Base-by-base conservation (phyloP, 2,329 filamentous ascomycete species). In the Zymoseptoria pseudotritici region DNA sequence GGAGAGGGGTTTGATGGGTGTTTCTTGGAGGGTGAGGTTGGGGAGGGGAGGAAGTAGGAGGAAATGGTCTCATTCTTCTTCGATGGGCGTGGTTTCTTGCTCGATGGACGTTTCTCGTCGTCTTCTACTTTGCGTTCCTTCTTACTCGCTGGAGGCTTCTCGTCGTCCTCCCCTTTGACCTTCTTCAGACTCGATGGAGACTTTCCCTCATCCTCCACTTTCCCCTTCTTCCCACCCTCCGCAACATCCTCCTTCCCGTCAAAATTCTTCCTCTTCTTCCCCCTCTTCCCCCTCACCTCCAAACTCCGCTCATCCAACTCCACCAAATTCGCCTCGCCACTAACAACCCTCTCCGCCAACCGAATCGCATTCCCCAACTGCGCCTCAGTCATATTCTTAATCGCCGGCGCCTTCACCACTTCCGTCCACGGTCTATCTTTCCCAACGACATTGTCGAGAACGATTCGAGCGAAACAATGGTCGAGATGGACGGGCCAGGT, bases 401-500 rank as follows among this genome's bases (percentile, higher is more conserved):
- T 70, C 0, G 78, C 77, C 2, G 78, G 78, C 26, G 69, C 66
- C 57, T 74, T 73, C 36, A 79, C 53, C n/a, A 75, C 72, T 22
- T 72, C 63, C 29, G 69, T 76, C 78, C 78, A 80, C 4, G 76
- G 77, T 19, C 63, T 67, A 51, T 76, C 71, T 22, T 69, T 62
- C 5, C 76, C 73, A 4, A 79, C 64, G 0, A 70, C 70, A 58
- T 74, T 73, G 60, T 80, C 78, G 13, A 80, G 72, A 5, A 79
- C 72, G 50, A 79, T 77, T 9, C 77, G 74, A 3, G 74, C 76
- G 62, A 78, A 79, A 66, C 76, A 78, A 63, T 78, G 77, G 60
- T 78, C 76, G 8, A 75, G 64, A 46, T 71, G 64, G 4, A 80
- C 74, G 1, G 78, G 77, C 78, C 78, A 80, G 24, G 65, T 64